Base-by-base conservation (phyloP, 2,329 filamentous ascomycete genomes). In the Clonostachys rhizophaga region DNA sequence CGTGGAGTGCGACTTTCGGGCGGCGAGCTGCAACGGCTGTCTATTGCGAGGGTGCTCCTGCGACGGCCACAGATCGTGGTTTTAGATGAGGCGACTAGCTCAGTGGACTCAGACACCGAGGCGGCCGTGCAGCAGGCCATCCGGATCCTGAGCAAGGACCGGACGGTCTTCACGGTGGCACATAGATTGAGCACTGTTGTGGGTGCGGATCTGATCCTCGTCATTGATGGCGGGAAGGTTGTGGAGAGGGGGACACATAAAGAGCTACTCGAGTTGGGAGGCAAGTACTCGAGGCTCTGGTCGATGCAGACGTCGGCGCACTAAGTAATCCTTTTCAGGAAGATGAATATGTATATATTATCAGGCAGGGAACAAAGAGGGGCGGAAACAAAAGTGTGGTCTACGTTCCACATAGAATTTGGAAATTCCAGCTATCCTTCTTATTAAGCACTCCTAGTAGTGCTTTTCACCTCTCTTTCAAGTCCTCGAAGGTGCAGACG, bases 251-350 rank as follows among this genome's bases (percentile, higher is more conserved):
- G 79, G 6, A 70, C 67, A 16, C 79, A 81, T 52, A 53, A 64
- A 1, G 67, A 74, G 33, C 58, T 83, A 40, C 55, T 81, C 24
- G 55, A 62, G 17, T 49, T 53, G n/a, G 66, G 67, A 4, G 78
- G 78, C 2, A 70, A 70, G 52, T 83, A 82, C 48, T 60, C 65
- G 36, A 63, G 73, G 24, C 52, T 83, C 4, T 83, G 79, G 78
- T 62, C 62, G 16, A 74, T 70, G 42, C 75, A 79, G 47, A 60
- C 54, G 18, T 17, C 40, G 14, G 3, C 36, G 36, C 36, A 39
- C 36, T 30, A 8, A 30, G 24, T 10, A 30, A 2, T 4, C 3
- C 9, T 30, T 30, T 30, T 30, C 24, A 30, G 8, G 4, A 30
- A 30, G 24, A 30, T 10, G 24, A 30, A 30, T 30, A 30, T 30